Conservation (phyloP, 495 filamentous ascomycete species). For the Hypoxylon intermedium region DNA sequence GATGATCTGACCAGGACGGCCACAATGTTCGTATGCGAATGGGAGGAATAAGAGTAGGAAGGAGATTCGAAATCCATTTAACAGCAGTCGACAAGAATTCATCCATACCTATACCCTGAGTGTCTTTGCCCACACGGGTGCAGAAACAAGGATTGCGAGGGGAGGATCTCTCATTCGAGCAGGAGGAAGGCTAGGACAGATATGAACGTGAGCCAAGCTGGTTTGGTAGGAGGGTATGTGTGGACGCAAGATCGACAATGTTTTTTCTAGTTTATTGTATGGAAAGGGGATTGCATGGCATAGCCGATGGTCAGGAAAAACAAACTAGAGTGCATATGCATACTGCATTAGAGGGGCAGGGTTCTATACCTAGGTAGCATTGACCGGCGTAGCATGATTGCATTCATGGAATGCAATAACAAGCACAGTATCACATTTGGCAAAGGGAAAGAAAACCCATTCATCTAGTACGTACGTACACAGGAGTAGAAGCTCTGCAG, state of each 20-base stretch:
- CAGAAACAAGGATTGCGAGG: constrained; percentile 2
- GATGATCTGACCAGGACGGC: constrained; percentile 14
- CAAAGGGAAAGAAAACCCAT: neutral
- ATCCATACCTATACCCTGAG: too few relatives aligned
- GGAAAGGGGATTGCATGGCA: too few relatives aligned
- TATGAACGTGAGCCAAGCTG: constrained; percentile 13
- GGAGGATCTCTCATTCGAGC: neutral
- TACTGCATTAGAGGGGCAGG: too few relatives aligned
- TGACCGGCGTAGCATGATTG: too few relatives aligned
- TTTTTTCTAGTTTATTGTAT: too few relatives aligned
- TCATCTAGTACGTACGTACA: constrained; percentile 1
- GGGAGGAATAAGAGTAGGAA: neutral
- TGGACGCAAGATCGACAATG: constrained; percentile 4
- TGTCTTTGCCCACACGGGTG: constrained; percentile 1
- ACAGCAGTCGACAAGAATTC: neutral
- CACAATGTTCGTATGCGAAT: constrained; percentile 26
- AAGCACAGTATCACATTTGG: neutral
- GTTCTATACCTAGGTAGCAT: too few relatives aligned
- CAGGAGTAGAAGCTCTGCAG: constrained; percentile 3
- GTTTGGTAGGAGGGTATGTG: constrained; percentile 10
- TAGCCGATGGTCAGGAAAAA: too few relatives aligned
- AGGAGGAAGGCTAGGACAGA: neutral
- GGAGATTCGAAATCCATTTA: too few relatives aligned
- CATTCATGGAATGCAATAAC: too few relatives aligned
- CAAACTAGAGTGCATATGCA: too few relatives aligned